Base-by-base conservation (phyloP, 306 rosid species). In the Aeschynomene evenia region DNA sequence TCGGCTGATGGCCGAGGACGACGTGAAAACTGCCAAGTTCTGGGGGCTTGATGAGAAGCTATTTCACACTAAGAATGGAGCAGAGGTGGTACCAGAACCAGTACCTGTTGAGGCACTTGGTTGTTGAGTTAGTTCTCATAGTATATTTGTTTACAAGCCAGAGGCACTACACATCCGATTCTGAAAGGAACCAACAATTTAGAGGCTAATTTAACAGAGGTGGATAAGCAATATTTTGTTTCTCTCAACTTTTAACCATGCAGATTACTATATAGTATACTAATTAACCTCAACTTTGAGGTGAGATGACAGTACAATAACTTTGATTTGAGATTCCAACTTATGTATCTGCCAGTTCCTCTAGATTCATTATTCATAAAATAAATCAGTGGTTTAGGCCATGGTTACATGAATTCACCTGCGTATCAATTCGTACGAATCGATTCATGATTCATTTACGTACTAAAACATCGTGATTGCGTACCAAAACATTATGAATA, bases 1-100 rank as follows among this genome's bases (percentile, higher is more conserved):
- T 0, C 37, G 73, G 26, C 53, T 85, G 85, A 94, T 94, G 98
- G 71, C 77, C 0, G 80, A 68, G 67, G 98, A 90, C 45, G 98
- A 94, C 68, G 77, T 74, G 18, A 88, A 85, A 78, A 90, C 98
- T 52, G 91, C 98, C 53, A 79, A 84, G 65, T 85, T 85, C 76
- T 94, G 98, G 98, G 92, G 86, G 62, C 28, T 82, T 29, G 82
- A 83, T 2, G 9, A 85, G 65, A 80, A 82, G 54, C 81, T 81
- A 60, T 66, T 40, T 71, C 62, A 18, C 72, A 42, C 49, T 6
- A 60, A 37, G 70, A 86, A 77, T 24, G 83, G 83, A 9, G 73
- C 79, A 34, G 88, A 74, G 68, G 87, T 84, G 28, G 81, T 77
- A 43, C 87, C 84, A 13, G 83, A 80, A 76, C 82, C 82, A 3